Evolutionary conservation across 2,329 filamentous ascomycete species (phyloP).

Genomic region (Aspergillus nomiae): DNA sequence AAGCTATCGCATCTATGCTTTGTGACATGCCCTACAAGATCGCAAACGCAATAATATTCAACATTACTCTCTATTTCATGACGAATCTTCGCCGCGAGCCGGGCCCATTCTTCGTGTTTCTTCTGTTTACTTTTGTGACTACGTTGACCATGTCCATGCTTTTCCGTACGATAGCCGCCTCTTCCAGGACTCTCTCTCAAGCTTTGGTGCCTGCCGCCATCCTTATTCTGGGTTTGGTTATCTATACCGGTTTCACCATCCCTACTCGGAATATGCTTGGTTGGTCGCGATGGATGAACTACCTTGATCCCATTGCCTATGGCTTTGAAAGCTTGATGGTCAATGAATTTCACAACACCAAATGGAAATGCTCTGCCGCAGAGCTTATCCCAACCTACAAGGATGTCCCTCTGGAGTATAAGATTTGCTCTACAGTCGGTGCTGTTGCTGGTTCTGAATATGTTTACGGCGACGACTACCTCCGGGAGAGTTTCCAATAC

Average conservation of each 20-base stretch:
- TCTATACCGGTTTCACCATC: slow-evolving; percentile 50
- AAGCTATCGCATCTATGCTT: slow-evolving; percentile 9
- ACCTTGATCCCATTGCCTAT: slow-evolving; percentile 74
- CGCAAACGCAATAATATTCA: slow-evolving; percentile 70
- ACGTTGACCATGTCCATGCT: slow-evolving; percentile 79
- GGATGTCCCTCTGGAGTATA: slow-evolving; percentile 33
- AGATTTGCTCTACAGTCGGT: slow-evolving; percentile 61
- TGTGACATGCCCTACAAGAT: slow-evolving; percentile 70
- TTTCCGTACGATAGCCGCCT: slow-evolving; percentile 73
- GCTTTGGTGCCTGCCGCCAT: slow-evolving; percentile 56
- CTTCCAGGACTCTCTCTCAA: slow-evolving; percentile 66
- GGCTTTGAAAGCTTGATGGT: slow-evolving; percentile 79
- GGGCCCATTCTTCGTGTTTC: slow-evolving; percentile 79
- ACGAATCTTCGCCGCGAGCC: slow-evolving; percentile 72
- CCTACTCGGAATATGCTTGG: slow-evolving; percentile 62
- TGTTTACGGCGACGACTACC: slow-evolving; percentile 60
- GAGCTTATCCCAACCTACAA: slow-evolving; percentile 40
- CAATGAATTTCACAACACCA: slow-evolving; percentile 72
- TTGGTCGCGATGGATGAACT: slow-evolving; percentile 80
- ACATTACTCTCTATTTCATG: slow-evolving; percentile 80
- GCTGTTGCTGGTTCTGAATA: slow-evolving; percentile 53
- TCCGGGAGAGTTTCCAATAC: slow-evolving; percentile 60
- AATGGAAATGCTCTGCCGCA: slow-evolving; percentile 55
- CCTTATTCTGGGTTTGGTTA: slow-evolving; percentile 37
- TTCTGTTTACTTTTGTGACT: slow-evolving; percentile 70